Evolutionary conservation across 345 rosid genomes (phyloP).

Genomic region (Euphorbia pulcherrima): DNA sequence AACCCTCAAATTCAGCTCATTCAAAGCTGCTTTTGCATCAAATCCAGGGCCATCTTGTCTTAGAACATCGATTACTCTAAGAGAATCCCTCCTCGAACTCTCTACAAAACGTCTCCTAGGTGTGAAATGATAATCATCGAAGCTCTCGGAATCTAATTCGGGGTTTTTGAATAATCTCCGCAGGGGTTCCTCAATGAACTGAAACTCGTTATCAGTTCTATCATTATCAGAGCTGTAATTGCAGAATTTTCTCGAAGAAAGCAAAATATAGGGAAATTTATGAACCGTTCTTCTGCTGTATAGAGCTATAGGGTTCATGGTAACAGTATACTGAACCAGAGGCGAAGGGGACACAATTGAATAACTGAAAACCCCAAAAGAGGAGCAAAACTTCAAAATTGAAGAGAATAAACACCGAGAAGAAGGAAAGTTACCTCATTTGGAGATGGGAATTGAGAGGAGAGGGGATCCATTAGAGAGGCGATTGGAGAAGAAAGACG

Average conservation of each 20-base stretch:
- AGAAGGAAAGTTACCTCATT: too few species aligned
- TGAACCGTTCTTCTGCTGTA: conserved; percentile 41
- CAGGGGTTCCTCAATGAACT: conserved; percentile 50
- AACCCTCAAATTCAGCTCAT: conserved; percentile 52
- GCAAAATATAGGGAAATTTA: conserved; percentile 29
- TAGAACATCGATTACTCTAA: conserved; percentile 52
- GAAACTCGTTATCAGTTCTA: conserved; percentile 37
- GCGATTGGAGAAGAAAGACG: too few species aligned
- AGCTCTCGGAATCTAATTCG: conserved; percentile 27
- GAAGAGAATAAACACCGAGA: too few species aligned
- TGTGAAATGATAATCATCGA: conserved; percentile 12
- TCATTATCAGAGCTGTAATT: conserved; percentile 31
- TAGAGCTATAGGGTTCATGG: conserved; percentile 47
- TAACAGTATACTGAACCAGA: conserved; percentile 28
- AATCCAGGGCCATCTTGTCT: conserved; percentile 60
- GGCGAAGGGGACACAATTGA: too few species aligned
- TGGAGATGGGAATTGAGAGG: too few species aligned
- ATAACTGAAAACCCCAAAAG: too few species aligned
- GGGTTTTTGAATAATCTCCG: conserved; percentile 39
- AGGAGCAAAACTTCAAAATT: too few species aligned
- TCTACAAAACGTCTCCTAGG: conserved; percentile 33
- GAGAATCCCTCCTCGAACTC: conserved; percentile 42
- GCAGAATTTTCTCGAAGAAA: conserved; percentile 42
- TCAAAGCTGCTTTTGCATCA: conserved; percentile 28
- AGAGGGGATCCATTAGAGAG: too few species aligned